Evolutionary conservation across 2,329 filamentous ascomycete genomes (phyloP).

Genomic region (Cordyceps cicadae): DNA sequence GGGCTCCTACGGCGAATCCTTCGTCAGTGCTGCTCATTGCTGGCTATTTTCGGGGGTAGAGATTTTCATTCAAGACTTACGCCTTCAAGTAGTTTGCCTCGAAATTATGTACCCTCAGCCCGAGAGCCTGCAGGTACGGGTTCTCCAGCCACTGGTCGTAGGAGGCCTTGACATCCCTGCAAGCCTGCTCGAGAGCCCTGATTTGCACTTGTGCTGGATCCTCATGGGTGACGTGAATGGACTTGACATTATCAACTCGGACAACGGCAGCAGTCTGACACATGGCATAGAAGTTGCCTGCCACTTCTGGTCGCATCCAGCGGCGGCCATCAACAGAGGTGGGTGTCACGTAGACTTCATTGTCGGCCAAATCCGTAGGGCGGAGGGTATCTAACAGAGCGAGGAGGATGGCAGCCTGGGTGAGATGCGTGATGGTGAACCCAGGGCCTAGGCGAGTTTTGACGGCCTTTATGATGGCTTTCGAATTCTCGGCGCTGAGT

Average conservation of each 20-base stretch:
- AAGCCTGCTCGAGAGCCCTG: not conserved
- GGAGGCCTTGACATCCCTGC: slow-evolving; percentile 6
- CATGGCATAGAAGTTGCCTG: not conserved
- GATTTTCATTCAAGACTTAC: not conserved
- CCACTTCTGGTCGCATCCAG: not conserved
- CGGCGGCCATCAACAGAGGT: not conserved
- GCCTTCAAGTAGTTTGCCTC: not conserved
- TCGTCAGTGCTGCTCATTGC: too few species aligned
- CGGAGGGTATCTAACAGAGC: not conserved
- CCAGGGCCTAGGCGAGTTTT: not conserved
- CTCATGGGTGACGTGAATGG: not conserved
- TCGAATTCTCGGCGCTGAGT: not conserved
- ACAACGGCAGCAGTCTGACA: not conserved
- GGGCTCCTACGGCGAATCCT: not conserved
- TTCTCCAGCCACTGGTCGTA: slow-evolving; percentile 9
- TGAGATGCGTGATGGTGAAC: not conserved
- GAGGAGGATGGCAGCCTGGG: not conserved
- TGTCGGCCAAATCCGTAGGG: not conserved
- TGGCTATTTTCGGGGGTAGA: too few species aligned
- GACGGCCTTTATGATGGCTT: not conserved
- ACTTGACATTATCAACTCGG: not conserved
- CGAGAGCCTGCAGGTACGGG: slow-evolving; percentile 4
- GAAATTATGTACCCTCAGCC: not conserved
- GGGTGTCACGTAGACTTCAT: not conserved
- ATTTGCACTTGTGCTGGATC: not conserved